Evolutionary conservation across 768 basidiomycete genomes (phyloP), one percentile per base, ranked within the genome.

Genomic region (Mycena rosella): DNA sequence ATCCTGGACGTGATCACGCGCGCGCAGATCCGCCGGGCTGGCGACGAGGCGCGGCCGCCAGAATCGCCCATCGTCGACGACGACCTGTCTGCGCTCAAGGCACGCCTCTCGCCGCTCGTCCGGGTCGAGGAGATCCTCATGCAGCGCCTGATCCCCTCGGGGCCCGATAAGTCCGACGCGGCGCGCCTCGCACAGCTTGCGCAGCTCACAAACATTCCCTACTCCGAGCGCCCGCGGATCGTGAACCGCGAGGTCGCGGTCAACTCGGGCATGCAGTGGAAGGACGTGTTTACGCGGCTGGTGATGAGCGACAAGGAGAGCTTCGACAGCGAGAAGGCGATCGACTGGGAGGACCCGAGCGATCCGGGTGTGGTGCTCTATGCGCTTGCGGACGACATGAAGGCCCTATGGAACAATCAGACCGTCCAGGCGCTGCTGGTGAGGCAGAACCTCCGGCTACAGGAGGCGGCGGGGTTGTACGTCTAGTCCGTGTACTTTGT

Each of bases 391-490:
- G 86, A 87, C 27, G 92, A 93, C 71, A 91, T 93, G 86, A 82
- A 82, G 26, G 76, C 77, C 47, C 81, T 94, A 11, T 92, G 91
- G 92, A 80, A 77, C n/a, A 86, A 91, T 69, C 79, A 85, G 6
- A 80, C 81, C 20, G 81, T 92, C 32, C 84, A 81, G 68, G 75
- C 80, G 44, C 74, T 92, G 47, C 78, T 93, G 70, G 81, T 81
- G 8, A 78, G 75, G 54, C 85, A 88, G 72, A 87, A 86, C 62
- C 76, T 91, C 64, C 79, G 88, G 17, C 77, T 91, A 32, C 88
- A 92, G 73, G 91, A 93, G 70, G 82, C 88, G 75, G 87, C 89
- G 45, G 91, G 90, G 45, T 94, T 92, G 92, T 94, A 44, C 56
- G 63, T 42, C 51, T 53, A 14, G 17, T 24, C 18, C 29, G 18